A percentile compares a stretch with the other conserved stretches of the same genome.
Evolutionary conservation across 805 yeast genomes (phyloP).

Genomic region (Metschnikowia henanensis): DNA sequence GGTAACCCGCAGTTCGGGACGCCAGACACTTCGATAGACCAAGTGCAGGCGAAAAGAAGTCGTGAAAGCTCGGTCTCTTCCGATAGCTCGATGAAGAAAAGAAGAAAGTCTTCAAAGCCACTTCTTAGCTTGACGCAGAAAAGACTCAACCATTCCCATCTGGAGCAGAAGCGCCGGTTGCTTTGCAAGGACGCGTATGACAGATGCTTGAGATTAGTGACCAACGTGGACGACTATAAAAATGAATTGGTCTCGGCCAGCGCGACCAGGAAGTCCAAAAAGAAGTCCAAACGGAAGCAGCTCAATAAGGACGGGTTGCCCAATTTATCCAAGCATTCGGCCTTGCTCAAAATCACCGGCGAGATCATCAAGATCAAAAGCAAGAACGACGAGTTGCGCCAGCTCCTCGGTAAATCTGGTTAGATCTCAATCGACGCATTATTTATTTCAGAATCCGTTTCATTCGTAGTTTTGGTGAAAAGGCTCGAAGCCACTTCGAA

Average conservation of each 20-base stretch:
- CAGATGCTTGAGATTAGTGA: conserved; percentile 40
- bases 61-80: conserved; percentile 5
- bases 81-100: conserved; percentile 9
- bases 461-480: too few species aligned
- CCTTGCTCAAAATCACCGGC: conserved; percentile 38
- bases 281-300: conserved; percentile 38
- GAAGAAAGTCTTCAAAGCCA: conserved; percentile 37
- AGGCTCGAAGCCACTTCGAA: too few species aligned
- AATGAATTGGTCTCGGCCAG: conserved; percentile 28
- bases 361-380: conserved; percentile 36
- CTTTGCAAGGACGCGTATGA: conserved; percentile 46
- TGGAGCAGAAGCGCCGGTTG: conserved; percentile 45
- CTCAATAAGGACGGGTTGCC: conserved; percentile 46
- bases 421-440: too few species aligned
- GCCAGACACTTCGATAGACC: conserved; percentile 26
- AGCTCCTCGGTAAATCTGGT: too few species aligned
- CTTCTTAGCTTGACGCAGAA: conserved; percentile 41
- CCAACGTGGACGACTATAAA: conserved; percentile 39
- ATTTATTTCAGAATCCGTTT: too few species aligned
- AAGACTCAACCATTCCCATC: conserved; percentile 40
- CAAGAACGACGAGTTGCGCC: conserved; percentile 34
- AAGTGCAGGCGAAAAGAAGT: background rate
- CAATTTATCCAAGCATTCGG: conserved; percentile 43
- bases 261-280: conserved; percentile 16
- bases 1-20: conserved; percentile 28